A percentile compares a stretch with the other conserved stretches of the same genome.
These are phyloP conservation scores for Fraxinus baroniana DNA, from an alignment of 305 asterid species.

Conservation along the genomic window DNA sequence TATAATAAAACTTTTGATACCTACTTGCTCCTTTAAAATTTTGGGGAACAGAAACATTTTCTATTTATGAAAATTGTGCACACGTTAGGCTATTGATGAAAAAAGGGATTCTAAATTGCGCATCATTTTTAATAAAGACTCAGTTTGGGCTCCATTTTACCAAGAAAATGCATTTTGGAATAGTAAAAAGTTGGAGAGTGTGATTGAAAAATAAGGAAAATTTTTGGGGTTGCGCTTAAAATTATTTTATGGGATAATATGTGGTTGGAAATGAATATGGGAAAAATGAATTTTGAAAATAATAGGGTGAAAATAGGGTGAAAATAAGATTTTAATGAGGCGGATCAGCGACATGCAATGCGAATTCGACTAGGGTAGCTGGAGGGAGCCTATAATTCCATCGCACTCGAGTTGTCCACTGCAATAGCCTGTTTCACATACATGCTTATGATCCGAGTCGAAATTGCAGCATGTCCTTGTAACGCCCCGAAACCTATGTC, in stretches of 20 bases:
- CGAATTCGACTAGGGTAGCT: conserved; percentile 56
- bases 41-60: background rate
- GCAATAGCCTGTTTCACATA: conserved; percentile 72
- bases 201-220: no score
- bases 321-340: background rate
- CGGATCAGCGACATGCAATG: conserved; percentile 26
- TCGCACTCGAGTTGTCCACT: conserved; percentile 61
- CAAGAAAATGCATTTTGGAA: no score
- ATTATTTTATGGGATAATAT: no score
- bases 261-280: no score
- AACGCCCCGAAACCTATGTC: no score
- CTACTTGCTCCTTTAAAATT: background rate
- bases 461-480: conserved; percentile 53
- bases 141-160: no score
- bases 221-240: no score
- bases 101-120: background rate
- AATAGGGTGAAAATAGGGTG: no score
- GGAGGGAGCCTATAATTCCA: conserved; percentile 70
- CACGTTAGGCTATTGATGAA: background rate
- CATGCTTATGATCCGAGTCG: conserved; percentile 25
- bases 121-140: background rate
- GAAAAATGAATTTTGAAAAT: no score
- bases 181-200: no score
- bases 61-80: background rate
- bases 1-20: background rate